These are phyloP conservation scores for Fistulinella prunicolor DNA, from an alignment of 768 basidiomycete genomes.

Conservation along the genomic window DNA sequence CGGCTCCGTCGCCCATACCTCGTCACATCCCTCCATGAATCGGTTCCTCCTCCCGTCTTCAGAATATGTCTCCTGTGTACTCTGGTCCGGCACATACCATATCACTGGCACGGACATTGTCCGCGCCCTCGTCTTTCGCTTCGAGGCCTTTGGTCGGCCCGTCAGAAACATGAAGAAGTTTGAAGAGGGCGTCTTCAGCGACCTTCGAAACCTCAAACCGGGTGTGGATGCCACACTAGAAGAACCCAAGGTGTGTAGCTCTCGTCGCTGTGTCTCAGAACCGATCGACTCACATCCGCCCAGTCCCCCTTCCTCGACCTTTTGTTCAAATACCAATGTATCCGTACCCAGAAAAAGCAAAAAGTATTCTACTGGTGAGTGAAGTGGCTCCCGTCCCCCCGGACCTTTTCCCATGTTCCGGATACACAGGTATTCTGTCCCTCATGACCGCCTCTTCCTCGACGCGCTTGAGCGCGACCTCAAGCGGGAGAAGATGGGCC, in stretches of 20 bases:
- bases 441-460: conserved; percentile 94
- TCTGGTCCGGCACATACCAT: conserved; percentile 90
- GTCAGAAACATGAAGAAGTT: conserved; percentile 95
- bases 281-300: background rate
- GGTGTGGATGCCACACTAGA: conserved; percentile 90
- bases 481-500: conserved; percentile 90
- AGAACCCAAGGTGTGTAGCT: conserved; percentile 81
- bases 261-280: background rate
- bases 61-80: conserved; percentile 86
- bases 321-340: conserved; percentile 94
- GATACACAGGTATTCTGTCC: conserved; percentile 82
- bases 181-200: conserved; percentile 94
- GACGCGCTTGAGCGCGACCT: conserved; percentile 95
- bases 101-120: conserved; percentile 98
- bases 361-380: conserved; percentile 97
- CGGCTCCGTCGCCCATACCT: conserved; percentile 38
- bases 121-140: conserved; percentile 89
- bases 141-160: conserved; percentile 89
- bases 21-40: conserved; percentile 76
- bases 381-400: background rate
- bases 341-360: conserved; percentile 97
- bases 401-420: conserved; percentile 1
- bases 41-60: conserved; percentile 85
- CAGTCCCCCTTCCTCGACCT: conserved; percentile 92
- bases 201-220: conserved; percentile 90